Percentiles rank a stretch among this genome's conserved stretches.
Evolutionary conservation across 331 rosid genomes (phyloP).

Genomic region (Prunus yedoensis): DNA sequence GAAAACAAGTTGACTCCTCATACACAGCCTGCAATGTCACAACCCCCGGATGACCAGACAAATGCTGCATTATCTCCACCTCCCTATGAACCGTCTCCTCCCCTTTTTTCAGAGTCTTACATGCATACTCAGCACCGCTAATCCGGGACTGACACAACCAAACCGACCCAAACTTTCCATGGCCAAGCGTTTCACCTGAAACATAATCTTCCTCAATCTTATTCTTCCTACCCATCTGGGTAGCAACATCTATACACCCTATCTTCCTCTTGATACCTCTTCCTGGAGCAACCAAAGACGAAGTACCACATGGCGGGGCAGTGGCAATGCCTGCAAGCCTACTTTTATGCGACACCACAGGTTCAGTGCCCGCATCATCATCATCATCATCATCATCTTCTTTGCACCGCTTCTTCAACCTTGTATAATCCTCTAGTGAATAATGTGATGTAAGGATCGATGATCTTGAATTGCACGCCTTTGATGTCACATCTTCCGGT

Average conservation of each 20-base stretch:
- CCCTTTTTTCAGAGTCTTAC: constrained; percentile 87
- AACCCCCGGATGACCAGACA: constrained; percentile 94
- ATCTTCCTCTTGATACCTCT: constrained; percentile 98
- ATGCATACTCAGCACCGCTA: constrained; percentile 79
- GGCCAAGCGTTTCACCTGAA: constrained; percentile 70
- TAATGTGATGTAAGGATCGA: constrained; percentile 61
- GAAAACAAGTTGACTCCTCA: constrained; percentile 83
- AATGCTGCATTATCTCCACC: constrained; percentile 99
- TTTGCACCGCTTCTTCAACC: constrained; percentile 89
- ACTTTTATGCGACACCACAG: constrained; percentile 56
- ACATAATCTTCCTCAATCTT: constrained; percentile 84
- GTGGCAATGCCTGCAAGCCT: constrained; percentile 97
- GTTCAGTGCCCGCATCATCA: constrained; percentile 33
- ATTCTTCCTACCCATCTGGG: constrained; percentile 93
- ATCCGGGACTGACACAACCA: constrained; percentile 63
- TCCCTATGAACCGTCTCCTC: constrained; percentile 97
- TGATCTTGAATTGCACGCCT: constrained; percentile 48
- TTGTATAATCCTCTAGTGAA: constrained; percentile 77
- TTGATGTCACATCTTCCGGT: constrained; percentile 35
- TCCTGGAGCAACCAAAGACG: constrained; percentile 66
- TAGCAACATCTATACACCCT: constrained; percentile 94
- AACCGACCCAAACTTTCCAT: constrained; percentile 93
- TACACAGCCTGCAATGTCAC: constrained; percentile 94
- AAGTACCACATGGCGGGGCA: constrained; percentile 88
- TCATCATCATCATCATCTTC: constrained; percentile 50